A percentile compares a stretch with the other conserved stretches of the same genome.
phyloP scores from a whole-genome alignment of 352 stramenopile genomes.

The Phytophthora hybrid region DNA sequence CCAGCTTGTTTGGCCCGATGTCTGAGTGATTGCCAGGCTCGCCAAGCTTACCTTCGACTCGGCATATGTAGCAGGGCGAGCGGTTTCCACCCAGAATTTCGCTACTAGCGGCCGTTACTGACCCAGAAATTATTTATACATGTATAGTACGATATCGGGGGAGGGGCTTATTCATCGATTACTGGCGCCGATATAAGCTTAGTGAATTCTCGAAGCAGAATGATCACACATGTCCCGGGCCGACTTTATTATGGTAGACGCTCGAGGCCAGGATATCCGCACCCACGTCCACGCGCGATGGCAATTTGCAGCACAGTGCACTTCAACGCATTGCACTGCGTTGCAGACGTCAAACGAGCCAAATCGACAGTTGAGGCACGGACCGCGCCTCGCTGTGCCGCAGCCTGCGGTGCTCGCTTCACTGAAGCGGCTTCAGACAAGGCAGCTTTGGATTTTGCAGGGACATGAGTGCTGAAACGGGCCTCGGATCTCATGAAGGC shows the following conservation, averaged over 20 bases:
- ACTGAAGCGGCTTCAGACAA: too few species aligned
- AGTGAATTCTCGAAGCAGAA: too few species aligned
- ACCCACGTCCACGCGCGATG: slow-evolving; percentile 13
- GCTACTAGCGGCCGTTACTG: slow-evolving; percentile 9
- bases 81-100: slow-evolving; percentile 20
- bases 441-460: slow-evolving; percentile 23
- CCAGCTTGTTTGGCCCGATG: not conserved
- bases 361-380: slow-evolving; percentile 27
- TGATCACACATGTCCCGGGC: too few species aligned
- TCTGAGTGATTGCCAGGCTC: slow-evolving; percentile 9
- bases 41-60: too few species aligned
- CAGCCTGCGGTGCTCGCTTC: slow-evolving; percentile 26
- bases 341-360: slow-evolving; percentile 29
- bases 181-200: too few species aligned
- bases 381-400: not conserved
- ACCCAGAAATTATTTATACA: slow-evolving; percentile 6
- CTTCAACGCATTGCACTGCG: slow-evolving; percentile 8
- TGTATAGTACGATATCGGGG: not conserved
- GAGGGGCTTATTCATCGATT: not conserved
- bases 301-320: not conserved
- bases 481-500: not conserved
- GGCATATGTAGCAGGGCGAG: too few species aligned
- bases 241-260: not conserved
- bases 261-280: slow-evolving; percentile 28
- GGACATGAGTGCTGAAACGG: slow-evolving; percentile 15